A percentile compares a stretch with the other conserved stretches of the same genome.
These are phyloP conservation scores for Zalaria sp. DNA, from an alignment of 2,329 filamentous ascomycete species.

Conservation along the genomic window DNA sequence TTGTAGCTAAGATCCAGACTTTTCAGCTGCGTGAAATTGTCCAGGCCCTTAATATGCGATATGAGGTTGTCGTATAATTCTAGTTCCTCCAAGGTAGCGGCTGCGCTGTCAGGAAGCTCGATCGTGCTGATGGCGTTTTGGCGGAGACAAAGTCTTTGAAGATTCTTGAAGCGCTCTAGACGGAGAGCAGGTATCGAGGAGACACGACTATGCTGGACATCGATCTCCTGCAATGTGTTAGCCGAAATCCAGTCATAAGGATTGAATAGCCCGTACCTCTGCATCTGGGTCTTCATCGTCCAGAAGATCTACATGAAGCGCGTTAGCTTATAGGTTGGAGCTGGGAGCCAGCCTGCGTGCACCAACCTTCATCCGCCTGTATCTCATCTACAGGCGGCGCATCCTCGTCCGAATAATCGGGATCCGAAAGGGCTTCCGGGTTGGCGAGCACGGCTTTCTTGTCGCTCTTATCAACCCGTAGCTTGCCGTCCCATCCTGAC, in stretches of 20 bases:
- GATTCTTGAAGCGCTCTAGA: slow-evolving; percentile 68
- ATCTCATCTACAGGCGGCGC: slow-evolving; percentile 59
- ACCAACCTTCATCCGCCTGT: slow-evolving; percentile 62
- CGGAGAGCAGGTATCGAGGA: slow-evolving; percentile 60
- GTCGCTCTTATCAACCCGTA: slow-evolving; percentile 54
- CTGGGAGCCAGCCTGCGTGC: background rate
- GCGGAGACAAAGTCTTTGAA: slow-evolving; percentile 65
- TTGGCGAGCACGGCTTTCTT: slow-evolving; percentile 57
- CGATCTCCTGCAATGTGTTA: slow-evolving; percentile 51
- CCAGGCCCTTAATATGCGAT: slow-evolving; percentile 69
- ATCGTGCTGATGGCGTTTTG: slow-evolving; percentile 81
- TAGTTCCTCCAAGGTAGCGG: slow-evolving; percentile 60
- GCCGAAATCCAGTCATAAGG: slow-evolving; percentile 30
- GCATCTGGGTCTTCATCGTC: slow-evolving; percentile 42
- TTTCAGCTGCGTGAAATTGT: slow-evolving; percentile 60
- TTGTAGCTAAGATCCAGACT: slow-evolving; percentile 91
- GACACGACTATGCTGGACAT: slow-evolving; percentile 78
- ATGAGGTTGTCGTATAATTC: slow-evolving; percentile 97
- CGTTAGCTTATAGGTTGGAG: slow-evolving; percentile 1
- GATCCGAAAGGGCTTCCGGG: slow-evolving; percentile 69
- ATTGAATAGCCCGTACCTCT: slow-evolving; percentile 31
- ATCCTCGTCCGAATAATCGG: slow-evolving; percentile 67
- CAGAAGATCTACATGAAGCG: slow-evolving; percentile 37
- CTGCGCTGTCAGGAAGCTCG: slow-evolving; percentile 55
- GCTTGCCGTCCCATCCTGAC: slow-evolving; percentile 68